phyloP scores from a whole-genome alignment of 2,329 filamentous ascomycete genomes.

The Colletotrichum gigasporum region DNA sequence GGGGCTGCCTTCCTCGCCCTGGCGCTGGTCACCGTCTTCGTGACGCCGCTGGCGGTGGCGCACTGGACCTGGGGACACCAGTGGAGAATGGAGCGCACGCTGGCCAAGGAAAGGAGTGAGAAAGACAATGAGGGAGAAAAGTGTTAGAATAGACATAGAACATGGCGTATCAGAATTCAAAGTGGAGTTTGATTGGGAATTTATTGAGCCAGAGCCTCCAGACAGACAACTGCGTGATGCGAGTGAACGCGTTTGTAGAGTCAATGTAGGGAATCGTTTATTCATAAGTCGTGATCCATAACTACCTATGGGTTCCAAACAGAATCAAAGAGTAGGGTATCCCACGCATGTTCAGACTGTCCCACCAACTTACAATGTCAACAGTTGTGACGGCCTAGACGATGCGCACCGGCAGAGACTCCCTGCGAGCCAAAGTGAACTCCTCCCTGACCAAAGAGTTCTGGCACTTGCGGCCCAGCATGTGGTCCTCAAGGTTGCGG shows the following conservation, averaged over 20 bases:
- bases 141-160: too few relatives aligned
- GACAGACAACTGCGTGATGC: too few relatives aligned
- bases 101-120: background rate
- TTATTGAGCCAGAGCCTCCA: too few relatives aligned
- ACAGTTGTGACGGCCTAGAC: conserved; percentile 38
- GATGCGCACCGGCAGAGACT: conserved; percentile 43
- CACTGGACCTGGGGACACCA: conserved; percentile 27
- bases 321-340: conserved; percentile 8
- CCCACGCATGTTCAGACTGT: background rate
- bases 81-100: conserved; percentile 14
- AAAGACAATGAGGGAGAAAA: background rate
- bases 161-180: too few relatives aligned
- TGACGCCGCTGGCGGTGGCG: conserved; percentile 7
- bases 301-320: background rate
- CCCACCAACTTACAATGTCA: background rate
- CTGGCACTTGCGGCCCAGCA: conserved; percentile 42
- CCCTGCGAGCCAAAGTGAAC: conserved; percentile 28
- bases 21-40: conserved; percentile 5
- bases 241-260: background rate
- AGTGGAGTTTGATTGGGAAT: too few relatives aligned
- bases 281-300: conserved; percentile 22
- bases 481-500: conserved; percentile 62
- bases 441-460: conserved; percentile 46
- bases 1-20: conserved; percentile 7
- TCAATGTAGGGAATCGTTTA: background rate